Evolutionary conservation across 1,284 basidiomycete genomes (phyloP).

Genomic region (Xerocomus cyaneibrunnescens): DNA sequence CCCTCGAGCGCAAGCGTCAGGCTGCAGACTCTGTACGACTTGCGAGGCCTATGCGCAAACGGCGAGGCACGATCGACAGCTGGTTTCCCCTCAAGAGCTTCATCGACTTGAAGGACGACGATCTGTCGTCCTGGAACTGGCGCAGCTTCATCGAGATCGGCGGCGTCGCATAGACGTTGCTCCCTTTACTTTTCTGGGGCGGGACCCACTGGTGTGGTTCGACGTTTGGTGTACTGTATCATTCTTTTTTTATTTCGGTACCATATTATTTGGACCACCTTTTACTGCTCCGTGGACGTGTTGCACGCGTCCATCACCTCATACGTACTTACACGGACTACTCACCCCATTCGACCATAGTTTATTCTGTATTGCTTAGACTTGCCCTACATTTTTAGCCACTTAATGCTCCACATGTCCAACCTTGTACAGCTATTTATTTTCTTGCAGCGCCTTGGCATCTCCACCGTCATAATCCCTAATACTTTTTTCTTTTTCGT

Average conservation of each 20-base stretch:
- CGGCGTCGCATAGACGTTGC: constrained; percentile 28
- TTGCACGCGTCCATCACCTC: no score
- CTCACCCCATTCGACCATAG: constrained; percentile 10
- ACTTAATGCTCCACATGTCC: constrained; percentile 17
- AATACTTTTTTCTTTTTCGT: background rate
- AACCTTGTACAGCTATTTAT: constrained; percentile 6
- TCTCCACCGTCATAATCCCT: background rate
- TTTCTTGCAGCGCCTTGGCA: constrained; percentile 13
- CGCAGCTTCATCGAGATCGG: constrained; percentile 62
- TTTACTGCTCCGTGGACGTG: constrained; percentile 3
- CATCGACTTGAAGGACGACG: constrained; percentile 60
- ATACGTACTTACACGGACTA: constrained; percentile 28
- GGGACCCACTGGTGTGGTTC: constrained; percentile 4
- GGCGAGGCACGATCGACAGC: constrained; percentile 43
- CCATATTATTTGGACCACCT: constrained; percentile 12
- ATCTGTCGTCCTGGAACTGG: constrained; percentile 49
- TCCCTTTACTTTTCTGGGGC: background rate
- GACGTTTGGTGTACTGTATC: constrained; percentile 14
- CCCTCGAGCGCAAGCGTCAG: constrained; percentile 6
- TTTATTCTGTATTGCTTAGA: constrained; percentile 24
- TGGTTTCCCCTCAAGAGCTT: constrained; percentile 56
- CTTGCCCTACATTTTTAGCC: background rate
- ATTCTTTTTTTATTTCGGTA: constrained; percentile 12
- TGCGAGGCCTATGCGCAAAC: constrained; percentile 22
- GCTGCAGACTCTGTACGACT: background rate